Evolutionary conservation across 768 basidiomycete species (phyloP).

Genomic region (Suillus paluster): DNA sequence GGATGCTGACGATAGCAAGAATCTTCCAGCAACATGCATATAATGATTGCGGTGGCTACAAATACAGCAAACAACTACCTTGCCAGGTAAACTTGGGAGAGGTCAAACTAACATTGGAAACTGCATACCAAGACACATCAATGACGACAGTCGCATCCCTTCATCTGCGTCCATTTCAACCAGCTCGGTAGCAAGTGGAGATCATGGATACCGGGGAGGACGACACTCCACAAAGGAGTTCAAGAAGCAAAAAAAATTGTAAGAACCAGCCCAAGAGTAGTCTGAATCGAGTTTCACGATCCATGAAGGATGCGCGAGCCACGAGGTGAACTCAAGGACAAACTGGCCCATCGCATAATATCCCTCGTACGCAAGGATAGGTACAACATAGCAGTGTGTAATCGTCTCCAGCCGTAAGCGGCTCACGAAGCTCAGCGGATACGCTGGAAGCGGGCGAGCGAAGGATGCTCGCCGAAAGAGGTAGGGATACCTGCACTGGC

Average conservation of each 20-base stretch:
- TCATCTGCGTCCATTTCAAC: background rate
- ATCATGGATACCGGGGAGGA: conserved; percentile 7
- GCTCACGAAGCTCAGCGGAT: background rate
- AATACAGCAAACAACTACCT: background rate
- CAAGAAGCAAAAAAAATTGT: conserved; percentile 9
- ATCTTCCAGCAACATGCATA: background rate
- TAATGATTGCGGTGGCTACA: background rate
- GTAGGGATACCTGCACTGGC: background rate
- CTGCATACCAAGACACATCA: background rate
- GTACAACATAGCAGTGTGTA: background rate
- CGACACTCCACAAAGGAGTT: conserved; percentile 12
- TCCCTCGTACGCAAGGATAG: conserved; percentile 9
- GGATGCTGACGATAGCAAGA: background rate
- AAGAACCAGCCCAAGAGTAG: conserved; percentile 18
- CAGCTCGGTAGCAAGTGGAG: background rate
- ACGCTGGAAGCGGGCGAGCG: background rate
- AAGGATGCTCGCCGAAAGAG: background rate
- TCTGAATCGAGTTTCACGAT: conserved; percentile 21
- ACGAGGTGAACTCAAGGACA: conserved; percentile 20
- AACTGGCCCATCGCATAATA: background rate
- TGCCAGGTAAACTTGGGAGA: background rate
- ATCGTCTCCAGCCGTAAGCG: background rate
- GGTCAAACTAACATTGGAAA: background rate
- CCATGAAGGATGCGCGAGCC: conserved; percentile 14
- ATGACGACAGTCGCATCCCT: too few species aligned